phyloP scores from a whole-genome alignment of 106 monocot species.

The Dendrobium catenatum region DNA sequence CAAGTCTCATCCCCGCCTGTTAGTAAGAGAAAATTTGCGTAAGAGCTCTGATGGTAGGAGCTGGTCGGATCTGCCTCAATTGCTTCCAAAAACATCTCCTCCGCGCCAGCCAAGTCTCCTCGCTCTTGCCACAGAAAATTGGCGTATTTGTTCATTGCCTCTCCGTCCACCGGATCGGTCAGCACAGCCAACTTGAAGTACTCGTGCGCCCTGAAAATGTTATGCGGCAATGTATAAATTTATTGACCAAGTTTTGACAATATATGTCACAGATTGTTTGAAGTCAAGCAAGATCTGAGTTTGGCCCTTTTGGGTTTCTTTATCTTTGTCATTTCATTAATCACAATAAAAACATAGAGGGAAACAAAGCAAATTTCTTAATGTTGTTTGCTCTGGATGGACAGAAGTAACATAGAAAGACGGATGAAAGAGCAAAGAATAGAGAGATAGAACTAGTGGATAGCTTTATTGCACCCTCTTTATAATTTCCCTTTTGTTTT shows the following conservation, averaged over 20 bases:
- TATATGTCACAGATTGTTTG: no score
- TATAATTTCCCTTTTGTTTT: no score
- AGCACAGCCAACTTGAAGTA: slow-evolving; percentile 49
- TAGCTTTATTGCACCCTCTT: no score
- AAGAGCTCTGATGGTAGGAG: slow-evolving; percentile 34
- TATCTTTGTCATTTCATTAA: neutral
- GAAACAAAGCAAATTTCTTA: no score
- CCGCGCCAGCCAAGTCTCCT: slow-evolving; percentile 49
- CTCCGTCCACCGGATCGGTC: slow-evolving; percentile 49
- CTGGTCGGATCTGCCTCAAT: slow-evolving; percentile 28
- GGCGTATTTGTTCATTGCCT: slow-evolving; percentile 54
- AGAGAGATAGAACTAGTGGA: no score
- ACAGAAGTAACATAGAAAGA: no score
- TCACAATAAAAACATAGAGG: neutral
- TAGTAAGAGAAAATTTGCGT: slow-evolving; percentile 43
- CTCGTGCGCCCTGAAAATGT: slow-evolving; percentile 40
- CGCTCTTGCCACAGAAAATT: slow-evolving; percentile 59
- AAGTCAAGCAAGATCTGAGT: no score
- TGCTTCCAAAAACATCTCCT: slow-evolving; percentile 64
- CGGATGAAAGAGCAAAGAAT: no score
- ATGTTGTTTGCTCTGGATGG: no score
- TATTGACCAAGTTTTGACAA: no score
- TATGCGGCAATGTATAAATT: neutral
- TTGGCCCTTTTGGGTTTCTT: neutral
- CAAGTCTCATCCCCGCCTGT: slow-evolving; percentile 58